phyloP scores from a whole-genome alignment of 2,329 filamentous ascomycete species.

The Xenosphaeropsis pyriputrescens region DNA sequence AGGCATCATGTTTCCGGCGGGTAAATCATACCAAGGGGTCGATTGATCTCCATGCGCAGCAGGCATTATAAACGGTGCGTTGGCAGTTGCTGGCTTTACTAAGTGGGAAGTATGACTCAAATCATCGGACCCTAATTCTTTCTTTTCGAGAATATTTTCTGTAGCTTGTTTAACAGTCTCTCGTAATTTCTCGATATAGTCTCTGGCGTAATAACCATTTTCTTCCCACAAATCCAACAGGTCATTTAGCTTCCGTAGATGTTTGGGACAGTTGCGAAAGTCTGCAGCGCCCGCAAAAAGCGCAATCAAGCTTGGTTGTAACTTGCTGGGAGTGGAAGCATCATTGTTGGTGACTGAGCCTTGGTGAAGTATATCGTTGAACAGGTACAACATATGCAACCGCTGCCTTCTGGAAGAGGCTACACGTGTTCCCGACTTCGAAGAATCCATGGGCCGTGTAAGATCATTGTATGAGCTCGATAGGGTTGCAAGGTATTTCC shows the following conservation, averaged over 20 bases:
- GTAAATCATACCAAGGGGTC: constrained; percentile 67
- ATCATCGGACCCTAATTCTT: constrained; percentile 2
- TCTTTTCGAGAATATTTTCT: constrained; percentile 10
- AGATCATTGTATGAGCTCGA: constrained; percentile 38
- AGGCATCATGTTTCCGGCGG: constrained; percentile 68
- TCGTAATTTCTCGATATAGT: constrained; percentile 41
- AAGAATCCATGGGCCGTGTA: constrained; percentile 13
- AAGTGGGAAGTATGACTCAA: constrained; percentile 24
- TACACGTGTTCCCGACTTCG: constrained; percentile 17
- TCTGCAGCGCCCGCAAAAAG: constrained; percentile 43
- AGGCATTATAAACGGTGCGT: constrained; percentile 52
- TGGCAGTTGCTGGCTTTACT: constrained; percentile 29
- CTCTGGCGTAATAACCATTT: constrained; percentile 41
- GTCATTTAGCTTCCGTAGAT: constrained; percentile 46
- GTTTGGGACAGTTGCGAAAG: constrained; percentile 47
- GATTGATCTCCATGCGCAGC: constrained; percentile 61
- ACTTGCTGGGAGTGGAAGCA: constrained; percentile 34
- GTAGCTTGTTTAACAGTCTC: constrained; percentile 34
- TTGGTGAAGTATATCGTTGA: constrained; percentile 69
- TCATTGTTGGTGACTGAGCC: constrained; percentile 34
- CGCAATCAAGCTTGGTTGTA: constrained; percentile 45
- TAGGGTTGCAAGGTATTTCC: constrained; percentile 61
- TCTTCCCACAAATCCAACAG: constrained; percentile 60
- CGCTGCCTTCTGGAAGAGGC: constrained; percentile 52
- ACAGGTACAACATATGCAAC: constrained; percentile 62